These are phyloP conservation scores for Suillus clintonianus DNA, from an alignment of 768 basidiomycete species.

Conservation along the genomic window DNA sequence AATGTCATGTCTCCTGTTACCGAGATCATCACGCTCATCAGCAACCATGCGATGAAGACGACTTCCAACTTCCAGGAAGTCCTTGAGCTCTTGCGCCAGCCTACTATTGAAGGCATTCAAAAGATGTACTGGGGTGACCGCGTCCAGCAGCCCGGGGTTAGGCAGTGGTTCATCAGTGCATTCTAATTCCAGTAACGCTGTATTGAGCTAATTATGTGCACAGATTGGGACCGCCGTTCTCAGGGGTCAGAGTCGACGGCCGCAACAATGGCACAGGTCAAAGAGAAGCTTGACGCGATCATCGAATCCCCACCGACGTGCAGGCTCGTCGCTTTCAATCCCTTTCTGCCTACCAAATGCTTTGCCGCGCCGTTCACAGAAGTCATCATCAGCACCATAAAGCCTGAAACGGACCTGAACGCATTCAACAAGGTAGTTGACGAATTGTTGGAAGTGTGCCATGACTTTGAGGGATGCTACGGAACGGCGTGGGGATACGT, in stretches of 20 bases:
- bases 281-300: background rate
- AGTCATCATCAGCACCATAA: background rate
- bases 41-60: background rate
- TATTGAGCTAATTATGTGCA: background rate
- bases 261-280: background rate
- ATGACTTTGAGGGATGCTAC: background rate
- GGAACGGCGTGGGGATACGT: conserved; percentile 6
- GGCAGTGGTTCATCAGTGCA: background rate
- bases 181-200: background rate
- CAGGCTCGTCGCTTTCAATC: conserved; percentile 6
- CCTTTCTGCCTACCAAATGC: conserved; percentile 2
- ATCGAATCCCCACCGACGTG: background rate
- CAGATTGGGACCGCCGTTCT: background rate
- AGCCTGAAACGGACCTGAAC: conserved; percentile 3
- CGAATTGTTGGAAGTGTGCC: background rate
- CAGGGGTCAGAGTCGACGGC: background rate
- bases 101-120: background rate
- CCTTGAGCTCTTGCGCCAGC: background rate
- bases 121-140: background rate
- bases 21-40: background rate
- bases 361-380: conserved; percentile 4
- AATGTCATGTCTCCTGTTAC: background rate
- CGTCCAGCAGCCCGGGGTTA: conserved; percentile 3
- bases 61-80: background rate
- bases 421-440: conserved; percentile 1